Base-by-base conservation (phyloP, 257 asterid species). In the Nicotiana obtusifolia region DNA sequence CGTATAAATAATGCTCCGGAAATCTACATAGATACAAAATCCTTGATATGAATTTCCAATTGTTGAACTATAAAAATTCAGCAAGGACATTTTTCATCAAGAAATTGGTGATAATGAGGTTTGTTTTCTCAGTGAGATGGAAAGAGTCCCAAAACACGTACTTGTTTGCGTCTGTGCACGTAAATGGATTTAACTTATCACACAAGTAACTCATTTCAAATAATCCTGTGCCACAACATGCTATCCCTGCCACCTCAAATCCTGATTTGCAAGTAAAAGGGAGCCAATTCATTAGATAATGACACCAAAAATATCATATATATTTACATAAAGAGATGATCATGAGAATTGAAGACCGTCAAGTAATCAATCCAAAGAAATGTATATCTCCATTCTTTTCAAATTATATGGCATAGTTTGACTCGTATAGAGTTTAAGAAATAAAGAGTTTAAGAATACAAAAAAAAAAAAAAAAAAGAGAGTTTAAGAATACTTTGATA, bases 131-230 rank as follows among this genome's bases (percentile, higher is more conserved):
- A 0, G 97, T 91, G 7, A 97, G 97, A 83, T 95, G 99, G 83
- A 95, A 95, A 65, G 99, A 91, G 83, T 95, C 99, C 99, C 99
- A 95, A 65, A 95, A 95, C 0, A 93, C 92, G 22, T 88, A 95
- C 81, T 95, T 92, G 5, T 47, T 90, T 79, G 99, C 99, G 78
- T 95, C 98, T 0, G 91, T 56, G 82, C 99, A 95, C 26, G 99
- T 95, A 19, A 93, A 91, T 10, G 98, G 98, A 53, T 90, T 93
- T 82, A 92, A 2, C 35, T 86, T 81, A 80, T 88, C 92, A 56
- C 99, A 95, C 52, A 89, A 1, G 56, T 95, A 95, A 64, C 97
- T 97, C 98, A 93, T 90, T 88, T 95, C 99, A 77, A 90, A 93
- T 92, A 92, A 85, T 37, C 99, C 99, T 4, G 97, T 79, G 0